Evolutionary conservation across 768 basidiomycete genomes (phyloP), one percentile per base, ranked within the genome.

Genomic region (Russula virescens): DNA sequence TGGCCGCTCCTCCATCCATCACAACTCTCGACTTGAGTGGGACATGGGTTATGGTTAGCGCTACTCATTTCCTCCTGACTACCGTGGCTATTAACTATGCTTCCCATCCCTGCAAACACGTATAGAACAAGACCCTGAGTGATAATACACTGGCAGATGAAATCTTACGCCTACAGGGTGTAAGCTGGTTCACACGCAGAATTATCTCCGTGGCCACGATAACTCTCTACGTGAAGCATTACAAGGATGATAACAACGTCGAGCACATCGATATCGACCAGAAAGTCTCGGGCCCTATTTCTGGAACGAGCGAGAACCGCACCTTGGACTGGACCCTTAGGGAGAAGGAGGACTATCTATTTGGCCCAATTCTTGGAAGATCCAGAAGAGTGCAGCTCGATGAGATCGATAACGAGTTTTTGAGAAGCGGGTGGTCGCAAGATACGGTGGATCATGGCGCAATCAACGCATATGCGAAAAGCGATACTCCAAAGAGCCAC

Each of bases 201-300:
- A 71, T 80, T 25, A 89, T 92, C 68, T 58, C 70, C 25, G 35
- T 76, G 28, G 84, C 80, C 35, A 83, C 81, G 19, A 68, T 92
- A 49, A 87, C 84, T 25, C 80, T 90, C 43, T 58, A 57, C 49
- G 71, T 89, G 68, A 87, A 83, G 61, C 75, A 91, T 69, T 83
- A 79, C 75, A 85, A 79, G 66, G 82, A 86, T 52, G 83, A 80
- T 18, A 74, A 71, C 1, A 81, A 79, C 35, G 68, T 82, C 28
- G 89, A 91, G 72, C 82, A 79, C 69, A 82, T 91, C 64, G 83
- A 86, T 60, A 71, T 89, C 58, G 80, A 83, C 46, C 87, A 89
- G 69, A 82, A 75, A 26, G 75, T 87, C 58, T 82, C 84, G 2
- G 85, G 85, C 18, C 85, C 86, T 10, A 76, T 89, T 38, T 71